These are phyloP conservation scores for Microthyrium microscopicum DNA, from an alignment of 2,329 filamentous ascomycete species.

Conservation along the genomic window DNA sequence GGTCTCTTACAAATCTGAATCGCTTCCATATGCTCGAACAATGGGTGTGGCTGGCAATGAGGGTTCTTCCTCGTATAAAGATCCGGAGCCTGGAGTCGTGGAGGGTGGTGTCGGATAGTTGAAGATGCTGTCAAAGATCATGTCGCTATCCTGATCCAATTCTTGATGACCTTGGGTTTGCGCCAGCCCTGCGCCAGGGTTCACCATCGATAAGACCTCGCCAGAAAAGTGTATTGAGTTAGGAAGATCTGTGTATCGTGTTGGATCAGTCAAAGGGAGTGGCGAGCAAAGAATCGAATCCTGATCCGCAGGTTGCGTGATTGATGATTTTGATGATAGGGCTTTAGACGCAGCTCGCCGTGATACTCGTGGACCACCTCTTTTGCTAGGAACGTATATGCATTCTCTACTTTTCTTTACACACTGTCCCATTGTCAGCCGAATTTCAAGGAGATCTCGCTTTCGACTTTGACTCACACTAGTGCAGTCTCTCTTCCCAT, in stretches of 20 bases:
- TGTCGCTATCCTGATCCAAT: slow-evolving; percentile 11
- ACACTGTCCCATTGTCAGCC: slow-evolving; percentile 17
- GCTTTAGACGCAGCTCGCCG: background rate
- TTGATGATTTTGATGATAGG: background rate
- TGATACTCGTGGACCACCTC: slow-evolving; percentile 2
- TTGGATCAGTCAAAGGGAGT: too few relatives aligned
- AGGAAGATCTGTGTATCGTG: too few relatives aligned
- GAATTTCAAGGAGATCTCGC: background rate
- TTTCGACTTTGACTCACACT: slow-evolving; percentile 21
- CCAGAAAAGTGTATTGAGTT: too few relatives aligned
- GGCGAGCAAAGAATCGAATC: too few relatives aligned
- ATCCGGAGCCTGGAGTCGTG: slow-evolving; percentile 2
- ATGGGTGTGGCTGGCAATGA: too few relatives aligned
- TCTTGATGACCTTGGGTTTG: background rate
- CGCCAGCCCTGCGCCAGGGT: too few relatives aligned
- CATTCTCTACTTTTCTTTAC: slow-evolving; percentile 23
- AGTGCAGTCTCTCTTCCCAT: slow-evolving; percentile 27
- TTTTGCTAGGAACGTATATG: slow-evolving; percentile 12
- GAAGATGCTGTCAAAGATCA: slow-evolving; percentile 5
- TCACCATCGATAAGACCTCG: too few relatives aligned
- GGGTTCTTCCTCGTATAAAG: too few relatives aligned
- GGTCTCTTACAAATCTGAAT: too few relatives aligned
- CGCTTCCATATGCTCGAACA: too few relatives aligned
- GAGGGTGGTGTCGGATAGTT: background rate
- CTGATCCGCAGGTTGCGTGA: too few relatives aligned